Percentiles rank a stretch among this genome's conserved stretches.
phyloP scores from a whole-genome alignment of 2,329 filamentous ascomycete species.

The Cryphonectria radicalis region DNA sequence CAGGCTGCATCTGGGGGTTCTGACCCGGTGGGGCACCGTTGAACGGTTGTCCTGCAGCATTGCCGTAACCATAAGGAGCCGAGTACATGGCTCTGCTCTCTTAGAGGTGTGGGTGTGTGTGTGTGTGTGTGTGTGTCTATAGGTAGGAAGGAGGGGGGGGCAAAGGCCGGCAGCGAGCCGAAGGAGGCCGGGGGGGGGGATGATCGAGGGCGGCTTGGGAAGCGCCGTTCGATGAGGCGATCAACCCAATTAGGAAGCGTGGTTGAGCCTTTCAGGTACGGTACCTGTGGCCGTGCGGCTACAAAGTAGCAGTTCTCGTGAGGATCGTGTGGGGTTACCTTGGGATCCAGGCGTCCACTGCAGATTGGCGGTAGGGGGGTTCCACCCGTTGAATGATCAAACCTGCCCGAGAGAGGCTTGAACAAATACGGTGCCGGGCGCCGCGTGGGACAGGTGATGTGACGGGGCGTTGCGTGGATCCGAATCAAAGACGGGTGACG shows the following conservation, averaged over 20 bases:
- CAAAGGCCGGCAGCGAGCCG: slow-evolving; percentile 23
- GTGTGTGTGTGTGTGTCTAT: not conserved
- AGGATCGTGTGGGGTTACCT: slow-evolving; percentile 30
- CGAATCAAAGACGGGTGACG: slow-evolving; percentile 17
- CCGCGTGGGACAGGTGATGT: slow-evolving; percentile 29
- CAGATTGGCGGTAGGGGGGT: slow-evolving; percentile 22
- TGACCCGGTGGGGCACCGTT: slow-evolving; percentile 54
- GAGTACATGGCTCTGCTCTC: slow-evolving; percentile 55
- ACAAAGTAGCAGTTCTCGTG: slow-evolving; percentile 1
- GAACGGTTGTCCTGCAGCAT: slow-evolving; percentile 56
- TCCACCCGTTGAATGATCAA: slow-evolving; percentile 23
- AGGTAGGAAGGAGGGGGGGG: slow-evolving; percentile 9
- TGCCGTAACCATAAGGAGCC: slow-evolving; percentile 59
- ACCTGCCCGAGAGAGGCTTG: slow-evolving; percentile 19
- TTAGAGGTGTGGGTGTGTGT: too few relatives aligned
- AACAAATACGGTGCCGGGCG: slow-evolving; percentile 26
- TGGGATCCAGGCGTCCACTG: slow-evolving; percentile 11
- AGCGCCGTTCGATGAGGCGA: slow-evolving; percentile 23
- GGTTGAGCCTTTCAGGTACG: slow-evolving; percentile 26
- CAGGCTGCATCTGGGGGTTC: slow-evolving; percentile 52
- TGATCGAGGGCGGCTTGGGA: slow-evolving; percentile 16
- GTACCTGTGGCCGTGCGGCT: slow-evolving; percentile 25
- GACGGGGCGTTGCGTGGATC: slow-evolving; percentile 27
- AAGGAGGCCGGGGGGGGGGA: slow-evolving; percentile 1
- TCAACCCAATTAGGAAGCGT: slow-evolving; percentile 28